phyloP scores from a whole-genome alignment of 306 rosid genomes.

The Cicer cuneatum region DNA sequence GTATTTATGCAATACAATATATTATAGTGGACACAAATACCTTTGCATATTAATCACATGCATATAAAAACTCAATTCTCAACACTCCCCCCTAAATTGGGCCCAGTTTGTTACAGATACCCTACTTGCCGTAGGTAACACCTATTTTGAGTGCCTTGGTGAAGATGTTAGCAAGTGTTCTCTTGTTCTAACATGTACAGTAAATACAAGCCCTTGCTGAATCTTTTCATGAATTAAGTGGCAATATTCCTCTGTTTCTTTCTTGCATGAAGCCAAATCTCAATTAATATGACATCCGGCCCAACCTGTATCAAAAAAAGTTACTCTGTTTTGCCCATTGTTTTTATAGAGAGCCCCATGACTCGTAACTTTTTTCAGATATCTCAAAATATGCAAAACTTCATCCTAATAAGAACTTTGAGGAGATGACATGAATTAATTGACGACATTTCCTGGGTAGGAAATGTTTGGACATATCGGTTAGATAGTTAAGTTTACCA shows the following conservation, averaged over 20 bases:
- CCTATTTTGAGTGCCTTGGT: neutral
- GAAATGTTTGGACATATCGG: conserved; percentile 1
- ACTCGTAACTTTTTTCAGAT: conserved; percentile 5
- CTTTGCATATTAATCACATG: neutral
- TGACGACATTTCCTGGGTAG: neutral
- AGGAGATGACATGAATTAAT: neutral
- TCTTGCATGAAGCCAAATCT: neutral
- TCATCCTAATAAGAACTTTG: neutral
- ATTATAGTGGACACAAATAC: neutral
- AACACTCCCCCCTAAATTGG: neutral
- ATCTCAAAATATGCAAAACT: neutral
- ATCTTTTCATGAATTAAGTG: neutral
- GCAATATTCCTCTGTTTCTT: neutral
- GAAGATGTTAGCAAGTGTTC: neutral
- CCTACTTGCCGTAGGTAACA: no score
- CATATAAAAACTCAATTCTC: conserved; percentile 3
- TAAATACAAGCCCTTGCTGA: neutral
- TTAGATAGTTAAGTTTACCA: neutral
- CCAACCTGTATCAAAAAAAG: neutral
- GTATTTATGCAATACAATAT: conserved; percentile 11
- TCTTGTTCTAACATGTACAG: conserved; percentile 5
- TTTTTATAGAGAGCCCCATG: neutral
- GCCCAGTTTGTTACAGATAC: neutral
- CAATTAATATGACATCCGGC: conserved; percentile 1
- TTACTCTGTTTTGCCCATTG: neutral